phyloP scores from a whole-genome alignment of 495 filamentous ascomycete species.

The Jackrogersella minutella region DNA sequence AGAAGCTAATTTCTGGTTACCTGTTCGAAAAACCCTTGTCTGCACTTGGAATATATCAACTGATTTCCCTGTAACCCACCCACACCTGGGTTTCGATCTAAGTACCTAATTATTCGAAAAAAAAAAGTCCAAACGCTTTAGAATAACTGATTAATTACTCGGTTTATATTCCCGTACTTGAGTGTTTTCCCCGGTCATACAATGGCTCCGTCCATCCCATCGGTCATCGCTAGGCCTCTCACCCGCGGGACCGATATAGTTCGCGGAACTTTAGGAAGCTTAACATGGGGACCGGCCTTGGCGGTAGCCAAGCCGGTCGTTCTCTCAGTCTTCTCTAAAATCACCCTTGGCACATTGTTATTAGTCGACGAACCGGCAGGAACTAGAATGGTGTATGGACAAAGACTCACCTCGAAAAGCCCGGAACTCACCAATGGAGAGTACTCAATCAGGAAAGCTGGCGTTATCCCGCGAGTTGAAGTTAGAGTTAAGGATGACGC shows the following conservation, averaged over 20 bases:
- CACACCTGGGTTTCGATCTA: neutral
- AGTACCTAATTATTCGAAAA: neutral
- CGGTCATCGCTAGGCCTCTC: conserved; percentile 37
- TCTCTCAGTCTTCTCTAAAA: conserved; percentile 51
- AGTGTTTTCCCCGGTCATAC: neutral
- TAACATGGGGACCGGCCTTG: conserved; percentile 51
- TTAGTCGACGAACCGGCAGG: conserved; percentile 51
- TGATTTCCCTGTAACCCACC: neutral
- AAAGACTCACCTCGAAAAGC: conserved; percentile 36
- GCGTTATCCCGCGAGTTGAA: conserved; percentile 47
- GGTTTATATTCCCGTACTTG: neutral
- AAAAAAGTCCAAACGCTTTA: neutral
- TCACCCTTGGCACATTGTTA: conserved; percentile 53
- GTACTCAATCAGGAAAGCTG: conserved; percentile 31
- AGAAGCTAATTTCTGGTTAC: neutral
- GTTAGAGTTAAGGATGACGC: conserved; percentile 65
- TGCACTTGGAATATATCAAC: neutral
- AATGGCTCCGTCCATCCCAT: conserved; percentile 38
- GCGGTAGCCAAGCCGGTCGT: conserved; percentile 50
- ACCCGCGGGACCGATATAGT: conserved; percentile 44
- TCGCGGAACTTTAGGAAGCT: conserved; percentile 46
- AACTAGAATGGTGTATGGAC: conserved; percentile 43
- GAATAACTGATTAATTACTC: neutral
- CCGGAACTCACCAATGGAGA: conserved; percentile 37
- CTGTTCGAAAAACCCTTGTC: neutral